Base-by-base conservation (phyloP, 352 stramenopile species). In the Pythium aquatile region DNA sequence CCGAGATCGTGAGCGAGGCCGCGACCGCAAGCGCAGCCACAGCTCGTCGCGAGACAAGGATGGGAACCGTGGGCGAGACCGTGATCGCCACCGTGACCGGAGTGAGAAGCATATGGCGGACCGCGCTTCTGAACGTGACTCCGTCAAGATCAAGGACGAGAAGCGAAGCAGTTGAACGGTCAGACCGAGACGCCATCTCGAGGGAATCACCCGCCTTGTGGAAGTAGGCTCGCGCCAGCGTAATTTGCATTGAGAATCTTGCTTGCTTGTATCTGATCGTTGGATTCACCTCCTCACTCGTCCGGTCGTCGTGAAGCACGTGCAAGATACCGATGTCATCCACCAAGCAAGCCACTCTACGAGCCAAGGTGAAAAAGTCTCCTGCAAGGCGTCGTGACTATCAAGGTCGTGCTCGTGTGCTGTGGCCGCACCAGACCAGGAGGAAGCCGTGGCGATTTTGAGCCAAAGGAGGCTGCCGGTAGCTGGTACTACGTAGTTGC, bases 101-200 rank as follows among this genome's bases (percentile, higher is more conserved):
- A 48, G 37, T 13, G 61, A 68, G 7, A 57, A 58, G 37, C 61
- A 54, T 16, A 30, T 46, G n/a, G 32, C 29, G 3, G 60, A 66
- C 28, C 55, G 51, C 39, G 24, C 24, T 17, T 20, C 20, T 30
- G 56, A 58, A 6, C 32, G 30, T 8, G 52, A 65, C 32, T 65
- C 49, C 8, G 44, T 40, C 8, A 61, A 58, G 56, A 46, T 69
- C 56, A 65, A 70, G n/a, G 57, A 68, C 16, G 61, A 63, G 46
- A 39, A 35, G 24, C 20, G 33, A 16, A 47, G 48, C 46, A 57
- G 47, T 13, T 65, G 58, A 65, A 24, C 46, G 9, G 37, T 42
- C 37, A 13, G 11, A 42, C 37, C 37, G 14, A 42, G 37, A 17
- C 37, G 37, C 6, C 17, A 13, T 17, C 5, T 42, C 37, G 37